Base-by-base conservation (phyloP, 2,329 filamentous ascomycete species). In the Dothiorella sarmentorum region DNA sequence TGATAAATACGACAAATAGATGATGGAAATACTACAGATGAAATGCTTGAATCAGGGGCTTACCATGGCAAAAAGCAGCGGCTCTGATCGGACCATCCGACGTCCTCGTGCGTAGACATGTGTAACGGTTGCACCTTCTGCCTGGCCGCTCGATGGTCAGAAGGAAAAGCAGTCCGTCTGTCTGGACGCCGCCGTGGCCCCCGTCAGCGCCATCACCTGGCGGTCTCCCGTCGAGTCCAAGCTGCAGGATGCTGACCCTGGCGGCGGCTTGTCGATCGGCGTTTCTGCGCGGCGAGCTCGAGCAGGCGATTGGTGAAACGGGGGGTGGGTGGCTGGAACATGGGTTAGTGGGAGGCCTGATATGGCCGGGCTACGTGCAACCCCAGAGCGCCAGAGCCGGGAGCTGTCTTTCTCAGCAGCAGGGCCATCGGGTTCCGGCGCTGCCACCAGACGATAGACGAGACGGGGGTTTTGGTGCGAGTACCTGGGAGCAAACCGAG, bases 281-380 rank as follows among this genome's bases (percentile, higher is more conserved):
- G 55, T 57, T 57, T 57, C 55, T 57, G 55, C 55, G 55, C 55
- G 26, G n/a, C 33, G 56, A 58, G 56, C 56, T 58, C 56, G 56
- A 49, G 56, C 56, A 58, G 56, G 56, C 43, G 56, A 58, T 58
- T 58, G 56, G 56, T 58, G 56, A 58, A 58, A 58, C 56, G 44
- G 56, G 44, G 44, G 56, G 44, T 44, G 42, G 40, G 55, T 57
- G 55, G 56, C 44, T 58, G 56, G 56, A 58, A 58, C 56, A 51
- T 38, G 56, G 42, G 44, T 44, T 58, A 58, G 56, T 58, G 56
- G 56, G 56, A 51, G 56, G 56, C 56, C 56, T 58, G 43, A 58
- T 37, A 57, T 57, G 38, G 42, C 55, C 47, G 55, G 42, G 55
- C 55, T 57, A 42, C 53, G 42, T 57, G 42, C 55, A 57, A 57